These are phyloP conservation scores for Prunus padus DNA, from an alignment of 306 rosid genomes.

Conservation along the genomic window DNA sequence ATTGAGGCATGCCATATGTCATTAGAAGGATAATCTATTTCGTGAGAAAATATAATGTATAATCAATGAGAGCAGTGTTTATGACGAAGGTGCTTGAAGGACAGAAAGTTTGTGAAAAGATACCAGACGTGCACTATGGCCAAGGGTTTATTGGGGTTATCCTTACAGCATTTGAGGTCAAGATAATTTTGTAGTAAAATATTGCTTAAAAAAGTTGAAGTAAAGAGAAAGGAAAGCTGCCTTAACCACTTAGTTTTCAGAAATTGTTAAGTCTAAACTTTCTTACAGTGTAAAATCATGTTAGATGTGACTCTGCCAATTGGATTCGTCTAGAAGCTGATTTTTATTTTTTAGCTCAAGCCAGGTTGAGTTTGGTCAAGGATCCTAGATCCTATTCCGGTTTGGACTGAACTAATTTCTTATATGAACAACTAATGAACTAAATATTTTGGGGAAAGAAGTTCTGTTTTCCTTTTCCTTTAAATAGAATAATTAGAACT, in stretches of 20 bases:
- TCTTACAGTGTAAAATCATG: neutral
- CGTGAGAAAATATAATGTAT: neutral
- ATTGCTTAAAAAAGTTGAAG: neutral
- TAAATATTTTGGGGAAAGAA: neutral
- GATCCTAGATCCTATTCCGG: neutral
- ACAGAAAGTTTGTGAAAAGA: neutral
- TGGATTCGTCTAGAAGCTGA: neutral
- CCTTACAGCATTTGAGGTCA: neutral
- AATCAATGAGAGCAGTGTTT: neutral
- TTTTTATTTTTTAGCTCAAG: neutral
- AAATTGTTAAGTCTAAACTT: neutral
- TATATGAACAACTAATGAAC: neutral
- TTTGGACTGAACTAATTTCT: constrained; percentile 1
- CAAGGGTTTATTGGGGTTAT: neutral
- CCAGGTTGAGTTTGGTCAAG: neutral
- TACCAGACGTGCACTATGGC: neutral
- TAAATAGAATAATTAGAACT: neutral
- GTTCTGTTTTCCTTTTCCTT: neutral
- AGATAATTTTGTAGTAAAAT: neutral
- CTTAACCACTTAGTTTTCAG: neutral
- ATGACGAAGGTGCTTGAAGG: neutral
- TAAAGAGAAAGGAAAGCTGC: neutral
- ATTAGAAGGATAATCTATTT: neutral
- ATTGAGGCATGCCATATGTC: neutral
- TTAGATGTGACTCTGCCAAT: neutral